These are phyloP conservation scores for Candida labiduridarum DNA, from an alignment of 1,139 yeast species.

Conservation along the genomic window DNA sequence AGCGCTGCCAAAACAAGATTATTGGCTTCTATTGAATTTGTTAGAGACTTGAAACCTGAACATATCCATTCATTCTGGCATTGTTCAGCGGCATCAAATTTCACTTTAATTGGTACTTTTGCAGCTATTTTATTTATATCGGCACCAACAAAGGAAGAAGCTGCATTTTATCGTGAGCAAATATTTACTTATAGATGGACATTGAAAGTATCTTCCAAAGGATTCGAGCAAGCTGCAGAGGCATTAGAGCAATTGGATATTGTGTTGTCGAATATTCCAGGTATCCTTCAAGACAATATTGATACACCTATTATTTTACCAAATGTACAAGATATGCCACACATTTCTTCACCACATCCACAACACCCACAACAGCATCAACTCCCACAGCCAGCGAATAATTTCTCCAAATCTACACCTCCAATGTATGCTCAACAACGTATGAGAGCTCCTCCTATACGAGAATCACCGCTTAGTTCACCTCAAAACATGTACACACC, in stretches of 20 bases:
- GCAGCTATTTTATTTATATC: constrained; percentile 77
- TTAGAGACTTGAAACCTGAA: constrained; percentile 72
- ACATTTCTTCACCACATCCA: constrained; percentile 9
- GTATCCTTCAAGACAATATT: constrained; percentile 51
- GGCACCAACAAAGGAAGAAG: constrained; percentile 60
- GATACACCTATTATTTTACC: constrained; percentile 46
- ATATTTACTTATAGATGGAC: constrained; percentile 77
- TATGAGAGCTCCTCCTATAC: constrained; percentile 10
- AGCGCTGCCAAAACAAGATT: constrained; percentile 82
- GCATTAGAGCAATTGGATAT: constrained; percentile 71
- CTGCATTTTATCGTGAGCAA: constrained; percentile 63
- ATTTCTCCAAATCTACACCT: background rate
- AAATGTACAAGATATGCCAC: constrained; percentile 26
- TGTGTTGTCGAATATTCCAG: constrained; percentile 67
- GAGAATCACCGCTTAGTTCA: constrained; percentile 24
- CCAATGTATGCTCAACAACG: constrained; percentile 6
- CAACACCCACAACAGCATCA: constrained; percentile 9
- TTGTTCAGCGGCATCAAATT: constrained; percentile 73
- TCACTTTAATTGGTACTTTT: constrained; percentile 82
- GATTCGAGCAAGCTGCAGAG: constrained; percentile 72
- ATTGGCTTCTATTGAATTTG: constrained; percentile 79
- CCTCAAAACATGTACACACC: constrained; percentile 25
- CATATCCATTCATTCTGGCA: constrained; percentile 91
- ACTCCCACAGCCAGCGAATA: constrained; percentile 10
- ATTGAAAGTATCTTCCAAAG: constrained; percentile 68